Evolutionary conservation across 1,284 basidiomycete genomes (phyloP).

Genomic region (Mycena citricolor): DNA sequence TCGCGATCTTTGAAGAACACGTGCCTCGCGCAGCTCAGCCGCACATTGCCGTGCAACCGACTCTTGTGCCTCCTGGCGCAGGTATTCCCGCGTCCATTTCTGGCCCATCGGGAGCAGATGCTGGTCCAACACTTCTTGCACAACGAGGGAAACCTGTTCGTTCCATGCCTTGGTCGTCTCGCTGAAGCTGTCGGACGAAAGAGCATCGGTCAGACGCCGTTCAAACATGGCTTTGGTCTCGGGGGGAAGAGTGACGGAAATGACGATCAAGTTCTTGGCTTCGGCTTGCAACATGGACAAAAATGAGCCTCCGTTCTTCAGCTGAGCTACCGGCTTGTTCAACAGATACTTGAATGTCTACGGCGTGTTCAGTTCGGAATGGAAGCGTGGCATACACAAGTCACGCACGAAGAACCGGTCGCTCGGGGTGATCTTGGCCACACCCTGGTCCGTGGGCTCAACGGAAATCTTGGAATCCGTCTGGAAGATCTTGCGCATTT

Average conservation of each 20-base stretch:
- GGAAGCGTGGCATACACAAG: neutral
- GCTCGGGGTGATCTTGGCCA: slow-evolving; percentile 86
- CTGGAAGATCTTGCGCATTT: slow-evolving; percentile 79
- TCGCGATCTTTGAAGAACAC: slow-evolving; percentile 27
- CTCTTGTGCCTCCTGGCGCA: slow-evolving; percentile 91
- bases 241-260: slow-evolving; percentile 71
- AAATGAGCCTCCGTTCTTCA: slow-evolving; percentile 80
- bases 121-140: slow-evolving; percentile 77
- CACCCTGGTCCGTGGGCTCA: slow-evolving; percentile 89
- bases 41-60: slow-evolving; percentile 69
- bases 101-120: slow-evolving; percentile 81
- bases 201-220: slow-evolving; percentile 76
- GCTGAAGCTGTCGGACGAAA: slow-evolving; percentile 83
- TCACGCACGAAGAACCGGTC: slow-evolving; percentile 84
- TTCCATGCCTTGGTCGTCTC: slow-evolving; percentile 94
- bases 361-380: slow-evolving; percentile 6
- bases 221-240: slow-evolving; percentile 66
- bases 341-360: slow-evolving; percentile 96
- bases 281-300: slow-evolving; percentile 93
- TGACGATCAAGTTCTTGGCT: slow-evolving; percentile 80
- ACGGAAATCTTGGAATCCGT: slow-evolving; percentile 80
- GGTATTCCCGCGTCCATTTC: slow-evolving; percentile 88
- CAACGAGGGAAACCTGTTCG: slow-evolving; percentile 76
- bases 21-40: slow-evolving; percentile 69
- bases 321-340: slow-evolving; percentile 76